Base-by-base conservation (phyloP, 495 filamentous ascomycete species). In the Aspergillus coremiiformis region DNA sequence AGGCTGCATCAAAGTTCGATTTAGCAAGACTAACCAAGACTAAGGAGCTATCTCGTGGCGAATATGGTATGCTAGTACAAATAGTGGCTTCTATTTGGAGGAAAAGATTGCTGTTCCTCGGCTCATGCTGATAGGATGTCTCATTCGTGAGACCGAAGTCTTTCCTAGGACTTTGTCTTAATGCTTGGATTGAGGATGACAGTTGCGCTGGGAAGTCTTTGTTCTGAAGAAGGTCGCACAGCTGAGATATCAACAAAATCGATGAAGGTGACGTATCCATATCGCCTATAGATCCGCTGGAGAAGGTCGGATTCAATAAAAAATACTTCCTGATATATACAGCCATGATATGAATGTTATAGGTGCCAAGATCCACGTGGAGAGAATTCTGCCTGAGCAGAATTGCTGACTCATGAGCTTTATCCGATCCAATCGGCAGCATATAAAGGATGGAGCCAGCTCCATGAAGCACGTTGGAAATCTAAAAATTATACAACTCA, bases 351-450 rank as follows among this genome's bases (percentile, higher is more conserved):
- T n/a, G n/a, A n/a, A n/a, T n/a, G n/a, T n/a, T n/a, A n/a, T n/a
- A 21, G 17, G 12, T 19, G 15, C 20, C 51, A 47, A 53, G 44
- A 53, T n/a, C 24, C 17, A 17, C 24, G 27, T 20, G 27, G 27
- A 27, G 7, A 41, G 8, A 51, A 39, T 51, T 59, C 57, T 59
- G 57, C 57, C 53, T 35, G 42, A 45, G 50, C 53, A 56, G 53
- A 55, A 52, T 8, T 17, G 49, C 30, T 56, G 50, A 53, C 37
- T 60, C 42, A 51, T 53, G 29, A 44, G 26, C 33, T 37, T 39
- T 27, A 27, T 27, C 24, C 27, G 8, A 30, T 30, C 27, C 27
- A 30, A 30, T 30, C 27, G 12, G 12, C 27, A 30, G 3, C 27
- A 9, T 30, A 9, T 11, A 30, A 9, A 9, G 27, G 12, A n/a